Evolutionary conservation across 2,329 filamentous ascomycete genomes (phyloP), one percentile per base, ranked within the genome.

Genomic region (Trichophyton rubrum): DNA sequence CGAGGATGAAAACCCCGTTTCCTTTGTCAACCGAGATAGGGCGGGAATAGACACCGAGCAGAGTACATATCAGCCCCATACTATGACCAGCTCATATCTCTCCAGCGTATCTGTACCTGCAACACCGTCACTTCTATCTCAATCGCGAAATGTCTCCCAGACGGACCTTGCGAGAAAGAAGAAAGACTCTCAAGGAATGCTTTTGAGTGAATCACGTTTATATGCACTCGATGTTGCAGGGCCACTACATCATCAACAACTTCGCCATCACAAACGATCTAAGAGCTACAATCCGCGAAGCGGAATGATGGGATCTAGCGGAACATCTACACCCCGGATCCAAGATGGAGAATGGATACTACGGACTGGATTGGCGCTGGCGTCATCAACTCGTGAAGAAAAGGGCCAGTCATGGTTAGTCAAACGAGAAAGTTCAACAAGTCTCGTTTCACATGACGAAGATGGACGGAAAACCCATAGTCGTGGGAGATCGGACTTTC

Each of bases 391-490:
- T 3, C 74, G 82, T 41, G 82, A 85, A 65, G 78, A 78, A 61
- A 85, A 85, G 65, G 83, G 83, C n/a, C 82, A 85, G 67, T 79
- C 78, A 60, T 85, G 82, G 82, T 74, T 85, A 2, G 74, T 76
- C 2, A 78, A 82, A 58, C 74, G 81, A 27, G 79, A 81, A 63
- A 82, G 78, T 62, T 79, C 78, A 0, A 84, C 82, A 0, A 80
- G 77, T 53, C 72, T 84, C 2, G 76, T 78, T 8, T 68, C 71
- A 1, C 67, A 71, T 40, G 68, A 71, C 55, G 71, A 74, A 6
- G 65, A 70, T 40, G 66, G 68, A 43, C 62, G 60, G 59, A 63
- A 63, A 41, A 66, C 57, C 62, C 22, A 65, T 58, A 56, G 65
- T 45, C 30, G 67, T n/a, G 63, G 61, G 41, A 64, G 68, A 60